phyloP scores from a whole-genome alignment of 441 rosid species.

The Jatropha multifida region DNA sequence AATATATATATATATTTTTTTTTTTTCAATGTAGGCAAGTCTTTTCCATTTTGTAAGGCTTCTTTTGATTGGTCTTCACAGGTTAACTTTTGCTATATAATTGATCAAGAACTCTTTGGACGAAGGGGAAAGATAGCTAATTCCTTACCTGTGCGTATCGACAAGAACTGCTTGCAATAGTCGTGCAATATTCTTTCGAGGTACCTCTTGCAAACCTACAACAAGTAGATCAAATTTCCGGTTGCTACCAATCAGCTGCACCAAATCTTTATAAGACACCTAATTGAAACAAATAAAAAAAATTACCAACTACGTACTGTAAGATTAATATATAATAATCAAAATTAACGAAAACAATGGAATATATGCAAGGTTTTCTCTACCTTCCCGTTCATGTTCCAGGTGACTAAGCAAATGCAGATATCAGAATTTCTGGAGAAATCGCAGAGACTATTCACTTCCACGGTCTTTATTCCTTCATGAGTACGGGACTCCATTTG shows the following conservation, averaged over 20 bases:
- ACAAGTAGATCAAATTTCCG: conserved; percentile 58
- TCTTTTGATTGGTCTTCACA: too few relatives aligned
- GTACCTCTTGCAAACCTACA: conserved; percentile 70
- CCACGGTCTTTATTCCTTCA: conserved; percentile 55
- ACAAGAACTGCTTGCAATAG: conserved; percentile 47
- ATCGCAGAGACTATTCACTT: conserved; percentile 39
- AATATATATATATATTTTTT: too few relatives aligned
- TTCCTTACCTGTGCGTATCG: conserved; percentile 54
- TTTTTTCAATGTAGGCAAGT: too few relatives aligned
- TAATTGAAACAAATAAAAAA: conserved; percentile 5
- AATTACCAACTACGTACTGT: background rate
- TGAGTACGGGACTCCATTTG: conserved; percentile 21
- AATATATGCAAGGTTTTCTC: background rate
- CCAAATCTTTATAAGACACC: conserved; percentile 56
- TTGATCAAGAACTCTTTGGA: background rate
- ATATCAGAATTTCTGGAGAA: conserved; percentile 52
- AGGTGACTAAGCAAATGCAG: conserved; percentile 64
- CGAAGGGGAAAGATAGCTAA: background rate
- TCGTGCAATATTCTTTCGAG: conserved; percentile 40
- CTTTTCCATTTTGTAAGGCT: too few relatives aligned
- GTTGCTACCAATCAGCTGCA: conserved; percentile 52
- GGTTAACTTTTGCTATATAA: too few relatives aligned
- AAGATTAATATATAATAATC: too few relatives aligned
- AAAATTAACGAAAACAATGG: background rate
- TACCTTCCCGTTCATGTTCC: conserved; percentile 89